Evolutionary conservation across 2,329 filamentous ascomycete genomes (phyloP), one percentile per base, ranked within the genome.

Genomic region (Botryotinia narcissicola): DNA sequence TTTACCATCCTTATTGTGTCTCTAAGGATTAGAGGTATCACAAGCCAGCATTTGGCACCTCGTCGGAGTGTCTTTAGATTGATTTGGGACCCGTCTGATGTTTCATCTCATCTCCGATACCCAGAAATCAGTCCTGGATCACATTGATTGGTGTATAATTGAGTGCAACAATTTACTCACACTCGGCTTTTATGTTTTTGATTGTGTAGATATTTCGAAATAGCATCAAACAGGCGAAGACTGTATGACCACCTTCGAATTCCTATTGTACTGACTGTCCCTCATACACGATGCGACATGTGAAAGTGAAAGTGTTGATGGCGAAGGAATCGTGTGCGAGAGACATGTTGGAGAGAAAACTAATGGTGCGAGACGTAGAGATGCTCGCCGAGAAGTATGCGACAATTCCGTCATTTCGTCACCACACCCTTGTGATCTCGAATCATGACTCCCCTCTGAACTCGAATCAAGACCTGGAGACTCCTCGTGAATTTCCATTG

Each of bases 241-340:
- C 8, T 37, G 37, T 12, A n/a, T n/a, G 40, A 63, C 5, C 8
- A 29, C 37, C n/a, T 29, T 63, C 16, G 61, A 63, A 63, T 63
- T 22, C 37, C 61, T 42, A 18, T 29, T 44, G 18, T 63, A 63
- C 25, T 63, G 61, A n/a, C 61, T 63, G 4, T 63, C 61, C 18
- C 61, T 42, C 61, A 63, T 63, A 44, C 37, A 63, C 16, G 40
- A 63, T 1, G 37, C 61, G 37, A 63, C 61, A 63, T 63, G 61
- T 9, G 61, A 63, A 42, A 37, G 61, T 16, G 61, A 63, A 42
- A 44, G 61, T 1, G 61, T 29, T 29, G 61, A 29, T 5, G 61
- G 61, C 61, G 61, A 42, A 29, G 14, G 8, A 40, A 42, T 20
- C 10, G 37, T 63, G 22, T 16, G 37, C 25, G 61, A 20, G 61